phyloP scores from a whole-genome alignment of 192 early-diverging fungal species.

The Coemansia sp. region DNA sequence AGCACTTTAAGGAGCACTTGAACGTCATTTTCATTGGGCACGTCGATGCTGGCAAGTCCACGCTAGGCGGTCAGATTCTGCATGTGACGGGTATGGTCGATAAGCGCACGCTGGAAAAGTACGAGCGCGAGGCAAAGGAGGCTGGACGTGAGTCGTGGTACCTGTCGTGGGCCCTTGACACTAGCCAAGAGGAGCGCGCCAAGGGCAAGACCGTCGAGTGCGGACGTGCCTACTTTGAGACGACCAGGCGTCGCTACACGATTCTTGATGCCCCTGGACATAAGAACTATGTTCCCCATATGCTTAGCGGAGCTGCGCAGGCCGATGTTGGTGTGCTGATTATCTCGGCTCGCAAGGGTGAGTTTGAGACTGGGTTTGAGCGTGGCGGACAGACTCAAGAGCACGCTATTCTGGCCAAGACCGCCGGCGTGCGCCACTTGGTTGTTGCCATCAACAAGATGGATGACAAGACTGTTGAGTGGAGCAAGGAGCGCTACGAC shows the following conservation, averaged over 20 bases:
- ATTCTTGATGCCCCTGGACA: constrained; percentile 99
- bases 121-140: constrained; percentile 98
- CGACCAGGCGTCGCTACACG: constrained; percentile 90
- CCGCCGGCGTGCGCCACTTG: constrained; percentile 90
- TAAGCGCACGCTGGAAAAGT: constrained; percentile 99
- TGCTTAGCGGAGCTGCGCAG: constrained; percentile 96
- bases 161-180: constrained; percentile 97
- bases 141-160: constrained; percentile 97
- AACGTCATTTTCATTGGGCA: constrained; percentile 99
- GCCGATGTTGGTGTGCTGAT: constrained; percentile 94
- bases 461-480: constrained; percentile 96
- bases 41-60: constrained; percentile 97
- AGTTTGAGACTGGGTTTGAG: constrained; percentile 99
- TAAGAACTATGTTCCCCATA: constrained; percentile 96
- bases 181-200: constrained; percentile 92
- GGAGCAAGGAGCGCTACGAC: constrained; percentile 91
- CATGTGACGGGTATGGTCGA: constrained; percentile 97
- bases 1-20: constrained; percentile 89
- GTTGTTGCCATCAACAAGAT: constrained; percentile 99
- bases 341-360: constrained; percentile 96
- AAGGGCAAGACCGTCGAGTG: constrained; percentile 99
- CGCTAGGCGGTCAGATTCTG: constrained; percentile 97
- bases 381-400: constrained; percentile 98
- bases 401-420: constrained; percentile 96
- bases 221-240: constrained; percentile 97